Evolutionary conservation across 495 filamentous ascomycete genomes (phyloP), one percentile per base, ranked within the genome.

Genomic region (Penicillium turbatum): DNA sequence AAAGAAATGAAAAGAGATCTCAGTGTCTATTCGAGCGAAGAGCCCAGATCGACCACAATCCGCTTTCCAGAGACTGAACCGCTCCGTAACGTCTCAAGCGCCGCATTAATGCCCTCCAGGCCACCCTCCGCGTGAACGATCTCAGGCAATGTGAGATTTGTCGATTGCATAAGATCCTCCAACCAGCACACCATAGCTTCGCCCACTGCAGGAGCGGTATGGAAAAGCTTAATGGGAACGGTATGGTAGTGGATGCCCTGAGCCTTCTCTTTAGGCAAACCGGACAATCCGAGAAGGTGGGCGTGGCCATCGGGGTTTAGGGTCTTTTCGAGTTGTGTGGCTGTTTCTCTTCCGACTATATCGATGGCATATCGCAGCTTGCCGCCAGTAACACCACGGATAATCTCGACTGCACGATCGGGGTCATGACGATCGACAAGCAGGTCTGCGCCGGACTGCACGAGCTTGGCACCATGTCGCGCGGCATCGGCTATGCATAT

Each of bases 151-250:
- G 64, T 59, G 17, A 88, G 55, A 16, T 73, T 55, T 0, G 69
- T 69, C 3, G 71, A 60, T 19, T 73, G 69, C 38, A 87, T 56
- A 40, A 88, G 61, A 31, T 68, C 64, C 61, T 87, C 84, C 53
- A 86, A 62, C 85, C 84, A 88, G 15, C 57, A 55, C 5, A 82
- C 78, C 60, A 85, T 60, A 6, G 62, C 64, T 43, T 81, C 78
- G 1, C 85, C 85, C 0, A 87, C 73, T 3, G 68, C 65, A 0
- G 79, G 73, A 3, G 80, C 76, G 45, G 79, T 74, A 56, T 88
- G 85, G 57, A 87, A 88, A 21, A 86, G 53, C 64, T 87, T 88
- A 46, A 88, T 86, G 0, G 85, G 85, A 17, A 87, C 80, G 5
- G 73, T 82, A 51, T 88, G 84, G 42, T 77, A 73, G 17, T 61